Conservation (phyloP, 805 yeast species). For the Metschnikowia picachoensis region DNA sequence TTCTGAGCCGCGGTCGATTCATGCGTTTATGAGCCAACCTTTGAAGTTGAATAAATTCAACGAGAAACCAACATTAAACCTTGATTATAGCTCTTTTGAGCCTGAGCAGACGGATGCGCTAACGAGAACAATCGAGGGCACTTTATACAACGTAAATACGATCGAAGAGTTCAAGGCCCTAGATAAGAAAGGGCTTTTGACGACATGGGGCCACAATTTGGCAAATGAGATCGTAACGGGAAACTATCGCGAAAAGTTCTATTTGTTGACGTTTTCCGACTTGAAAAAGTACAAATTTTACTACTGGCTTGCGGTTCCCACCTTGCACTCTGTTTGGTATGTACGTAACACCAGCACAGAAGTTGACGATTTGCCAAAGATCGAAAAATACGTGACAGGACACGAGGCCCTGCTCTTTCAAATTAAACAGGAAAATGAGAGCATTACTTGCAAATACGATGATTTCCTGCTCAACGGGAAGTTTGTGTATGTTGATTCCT, state of each 20-base stretch:
- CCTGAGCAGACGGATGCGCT: conserved; percentile 5
- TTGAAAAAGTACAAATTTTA: conserved; percentile 81
- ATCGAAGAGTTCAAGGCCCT: conserved; percentile 75
- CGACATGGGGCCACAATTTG: conserved; percentile 31
- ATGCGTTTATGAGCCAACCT: conserved; percentile 42
- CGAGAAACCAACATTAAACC: conserved; percentile 31
- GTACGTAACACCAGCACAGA: conserved; percentile 8
- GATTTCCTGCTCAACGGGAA: background rate
- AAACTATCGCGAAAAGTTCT: conserved; percentile 34
- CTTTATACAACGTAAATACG: conserved; percentile 64
- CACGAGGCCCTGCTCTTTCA: conserved; percentile 1
- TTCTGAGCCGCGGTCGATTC: conserved; percentile 39
- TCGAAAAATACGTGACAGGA: conserved; percentile 1
- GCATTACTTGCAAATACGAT: too few relatives aligned
- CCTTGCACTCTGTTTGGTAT: conserved; percentile 52
- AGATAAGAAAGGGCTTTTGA: conserved; percentile 60
- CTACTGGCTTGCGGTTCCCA: conserved; percentile 88
- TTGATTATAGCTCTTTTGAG: conserved; percentile 33
- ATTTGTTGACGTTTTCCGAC: conserved; percentile 70
- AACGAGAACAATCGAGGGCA: conserved; percentile 28
- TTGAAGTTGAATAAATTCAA: conserved; percentile 32
- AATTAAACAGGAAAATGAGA: background rate
- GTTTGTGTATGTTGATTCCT: conserved; percentile 33
- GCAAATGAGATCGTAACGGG: conserved; percentile 10
- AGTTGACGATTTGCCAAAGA: conserved; percentile 3